Percentiles rank a stretch among this genome's conserved stretches.
These are phyloP conservation scores for Hyaloscypha finlandica DNA, from an alignment of 495 filamentous ascomycete genomes.

Conservation along the genomic window DNA sequence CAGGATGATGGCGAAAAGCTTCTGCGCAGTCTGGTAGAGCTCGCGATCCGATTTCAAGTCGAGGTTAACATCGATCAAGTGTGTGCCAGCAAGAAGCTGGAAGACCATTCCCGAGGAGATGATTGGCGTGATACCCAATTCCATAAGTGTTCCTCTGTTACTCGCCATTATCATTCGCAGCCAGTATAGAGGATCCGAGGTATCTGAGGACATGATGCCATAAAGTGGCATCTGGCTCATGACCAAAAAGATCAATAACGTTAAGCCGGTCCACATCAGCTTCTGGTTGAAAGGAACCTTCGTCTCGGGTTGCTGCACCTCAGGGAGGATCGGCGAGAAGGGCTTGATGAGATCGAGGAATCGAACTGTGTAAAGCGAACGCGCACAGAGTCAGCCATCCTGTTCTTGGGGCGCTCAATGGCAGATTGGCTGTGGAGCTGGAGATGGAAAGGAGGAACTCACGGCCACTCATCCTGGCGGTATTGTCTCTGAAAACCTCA, in stretches of 20 bases:
- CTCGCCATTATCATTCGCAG: slow-evolving; percentile 99
- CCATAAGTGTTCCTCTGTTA: slow-evolving; percentile 99
- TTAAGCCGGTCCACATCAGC: slow-evolving; percentile 99
- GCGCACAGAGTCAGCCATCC: slow-evolving; percentile 31
- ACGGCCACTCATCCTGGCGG: slow-evolving; percentile 61
- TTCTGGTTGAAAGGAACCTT: slow-evolving; percentile 99
- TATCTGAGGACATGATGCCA: slow-evolving; percentile 95
- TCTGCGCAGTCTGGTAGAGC: slow-evolving; percentile 99
- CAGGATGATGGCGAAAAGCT: slow-evolving; percentile 97
- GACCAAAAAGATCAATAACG: slow-evolving; percentile 96
- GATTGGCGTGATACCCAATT: slow-evolving; percentile 97
- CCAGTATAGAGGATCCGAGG: slow-evolving; percentile 98
- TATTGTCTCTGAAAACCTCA: slow-evolving; percentile 34
- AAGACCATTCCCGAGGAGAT: slow-evolving; percentile 99
- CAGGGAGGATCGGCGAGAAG: slow-evolving; percentile 97
- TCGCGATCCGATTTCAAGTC: slow-evolving; percentile 99
- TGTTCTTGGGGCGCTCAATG: slow-evolving; percentile 17
- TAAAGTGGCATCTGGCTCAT: slow-evolving; percentile 99
- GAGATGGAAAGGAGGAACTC: slow-evolving; percentile 37
- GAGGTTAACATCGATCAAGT: slow-evolving; percentile 99
- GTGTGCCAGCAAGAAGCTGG: slow-evolving; percentile 98
- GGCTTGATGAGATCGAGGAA: slow-evolving; percentile 99
- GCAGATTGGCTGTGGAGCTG: slow-evolving; percentile 19
- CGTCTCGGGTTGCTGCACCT: slow-evolving; percentile 95
- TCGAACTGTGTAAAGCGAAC: slow-evolving; percentile 65